These are phyloP conservation scores for Mrakiaceae sp. DNA, from an alignment of 1,284 basidiomycete species.

Conservation along the genomic window DNA sequence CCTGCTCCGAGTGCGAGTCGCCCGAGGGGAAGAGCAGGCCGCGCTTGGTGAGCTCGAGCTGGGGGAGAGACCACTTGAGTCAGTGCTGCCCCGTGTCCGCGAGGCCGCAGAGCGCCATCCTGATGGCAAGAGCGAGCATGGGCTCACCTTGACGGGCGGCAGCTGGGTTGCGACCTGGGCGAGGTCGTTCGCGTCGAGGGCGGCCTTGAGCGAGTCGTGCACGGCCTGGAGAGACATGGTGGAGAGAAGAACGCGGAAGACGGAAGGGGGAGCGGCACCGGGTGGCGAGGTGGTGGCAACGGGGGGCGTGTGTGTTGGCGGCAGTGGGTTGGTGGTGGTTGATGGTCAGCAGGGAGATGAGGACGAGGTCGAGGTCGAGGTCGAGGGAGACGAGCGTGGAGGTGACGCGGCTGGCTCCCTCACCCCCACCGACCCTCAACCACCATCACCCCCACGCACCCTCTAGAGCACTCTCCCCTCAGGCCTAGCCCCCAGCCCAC, in stretches of 20 bases:
- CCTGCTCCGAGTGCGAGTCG: conserved; percentile 26
- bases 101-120: neutral
- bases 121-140: neutral
- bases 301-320: neutral
- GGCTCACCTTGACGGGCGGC: conserved; percentile 8
- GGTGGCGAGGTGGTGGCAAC: neutral
- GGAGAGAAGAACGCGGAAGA: neutral
- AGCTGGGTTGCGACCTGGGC: conserved; percentile 8
- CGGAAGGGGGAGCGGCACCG: no score
- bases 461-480: no score
- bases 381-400: neutral
- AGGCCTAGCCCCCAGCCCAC: no score
- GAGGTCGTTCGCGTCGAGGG: conserved; percentile 10
- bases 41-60: conserved; percentile 34
- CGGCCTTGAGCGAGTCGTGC: neutral
- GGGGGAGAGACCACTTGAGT: neutral
- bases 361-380: neutral
- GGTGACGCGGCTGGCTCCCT: conserved; percentile 11
- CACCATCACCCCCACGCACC: no score
- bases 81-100: neutral
- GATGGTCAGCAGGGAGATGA: neutral
- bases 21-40: conserved; percentile 35
- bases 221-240: conserved; percentile 2
- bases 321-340: neutral
- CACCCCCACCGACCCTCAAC: conserved; percentile 23